These are phyloP conservation scores for Phytopythium chamaehyphon DNA, from an alignment of 352 stramenopile genomes.

Conservation along the genomic window DNA sequence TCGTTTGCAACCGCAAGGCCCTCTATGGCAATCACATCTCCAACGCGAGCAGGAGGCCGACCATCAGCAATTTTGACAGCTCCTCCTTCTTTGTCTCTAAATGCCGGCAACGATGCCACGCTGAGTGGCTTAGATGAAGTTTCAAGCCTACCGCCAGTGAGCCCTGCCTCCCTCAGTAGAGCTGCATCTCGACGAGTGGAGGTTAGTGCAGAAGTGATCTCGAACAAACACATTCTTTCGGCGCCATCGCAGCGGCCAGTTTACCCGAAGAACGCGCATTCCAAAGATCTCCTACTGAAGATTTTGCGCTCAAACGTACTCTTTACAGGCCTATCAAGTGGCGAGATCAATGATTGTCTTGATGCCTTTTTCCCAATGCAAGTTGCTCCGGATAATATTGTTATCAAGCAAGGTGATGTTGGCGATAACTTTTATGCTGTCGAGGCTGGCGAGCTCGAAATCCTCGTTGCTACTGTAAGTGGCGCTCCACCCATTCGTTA, in stretches of 20 bases:
- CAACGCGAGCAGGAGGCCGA: neutral
- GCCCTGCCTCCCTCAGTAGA: too few species aligned
- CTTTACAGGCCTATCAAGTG: constrained; percentile 54
- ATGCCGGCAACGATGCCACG: too few species aligned
- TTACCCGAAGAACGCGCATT: constrained; percentile 57
- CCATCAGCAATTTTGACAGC: constrained; percentile 1
- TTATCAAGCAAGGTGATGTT: constrained; percentile 70
- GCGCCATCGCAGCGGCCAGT: constrained; percentile 40
- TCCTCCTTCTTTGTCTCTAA: neutral
- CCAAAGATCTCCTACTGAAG: constrained; percentile 50
- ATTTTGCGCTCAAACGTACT: constrained; percentile 74
- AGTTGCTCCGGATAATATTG: constrained; percentile 26
- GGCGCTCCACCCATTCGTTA: constrained; percentile 62
- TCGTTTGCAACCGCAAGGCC: constrained; percentile 1
- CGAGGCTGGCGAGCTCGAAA: constrained; percentile 59
- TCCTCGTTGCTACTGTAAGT: constrained; percentile 51
- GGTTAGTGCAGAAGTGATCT: constrained; percentile 77
- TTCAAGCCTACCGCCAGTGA: too few species aligned
- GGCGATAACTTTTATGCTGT: constrained; percentile 80
- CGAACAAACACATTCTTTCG: constrained; percentile 58
- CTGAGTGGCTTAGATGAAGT: too few species aligned
- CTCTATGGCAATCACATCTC: neutral
- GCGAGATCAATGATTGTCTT: constrained; percentile 61
- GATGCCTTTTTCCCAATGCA: constrained; percentile 71
- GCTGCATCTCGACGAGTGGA: constrained; percentile 45